These are phyloP conservation scores for Leptographium galeiforme DNA, from an alignment of 2,329 filamentous ascomycete species.

Conservation along the genomic window DNA sequence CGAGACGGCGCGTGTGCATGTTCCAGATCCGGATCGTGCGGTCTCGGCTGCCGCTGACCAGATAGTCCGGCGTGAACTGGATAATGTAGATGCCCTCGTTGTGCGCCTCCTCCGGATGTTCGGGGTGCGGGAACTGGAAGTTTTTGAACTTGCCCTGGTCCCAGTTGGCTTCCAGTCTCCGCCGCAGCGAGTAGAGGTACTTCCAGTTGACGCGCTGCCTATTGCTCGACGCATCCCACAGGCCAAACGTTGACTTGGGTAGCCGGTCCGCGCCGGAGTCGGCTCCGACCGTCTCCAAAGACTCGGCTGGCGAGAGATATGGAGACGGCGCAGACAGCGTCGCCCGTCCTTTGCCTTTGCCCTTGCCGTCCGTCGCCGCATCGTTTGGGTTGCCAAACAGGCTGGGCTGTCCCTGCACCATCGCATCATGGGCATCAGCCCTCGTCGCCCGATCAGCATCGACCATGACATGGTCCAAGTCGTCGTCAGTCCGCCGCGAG, in stretches of 20 bases:
- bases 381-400: neutral
- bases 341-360: slow-evolving; percentile 24
- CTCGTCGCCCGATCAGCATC: slow-evolving; percentile 18
- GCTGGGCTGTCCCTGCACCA: slow-evolving; percentile 3
- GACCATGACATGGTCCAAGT: slow-evolving; percentile 23
- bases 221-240: slow-evolving; percentile 33
- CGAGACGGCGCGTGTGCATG: slow-evolving; percentile 65
- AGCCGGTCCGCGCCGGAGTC: slow-evolving; percentile 10
- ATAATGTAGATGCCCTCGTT: slow-evolving; percentile 89
- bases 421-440: slow-evolving; percentile 12
- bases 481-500: slow-evolving; percentile 11
- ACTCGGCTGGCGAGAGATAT: neutral
- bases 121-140: slow-evolving; percentile 82
- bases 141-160: slow-evolving; percentile 66
- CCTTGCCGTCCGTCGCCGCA: slow-evolving; percentile 3
- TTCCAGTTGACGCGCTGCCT: slow-evolving; percentile 73
- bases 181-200: slow-evolving; percentile 79
- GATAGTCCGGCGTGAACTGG: slow-evolving; percentile 71
- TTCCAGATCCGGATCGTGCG: slow-evolving; percentile 83
- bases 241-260: slow-evolving; percentile 34
- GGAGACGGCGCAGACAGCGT: slow-evolving; percentile 7
- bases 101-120: slow-evolving; percentile 69
- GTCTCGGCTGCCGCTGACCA: slow-evolving; percentile 90
- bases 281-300: neutral
- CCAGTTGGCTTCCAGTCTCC: slow-evolving; percentile 83